Conservation (phyloP, 176 grass and related monocot species). For the Hyparrhenia diplandra region DNA sequence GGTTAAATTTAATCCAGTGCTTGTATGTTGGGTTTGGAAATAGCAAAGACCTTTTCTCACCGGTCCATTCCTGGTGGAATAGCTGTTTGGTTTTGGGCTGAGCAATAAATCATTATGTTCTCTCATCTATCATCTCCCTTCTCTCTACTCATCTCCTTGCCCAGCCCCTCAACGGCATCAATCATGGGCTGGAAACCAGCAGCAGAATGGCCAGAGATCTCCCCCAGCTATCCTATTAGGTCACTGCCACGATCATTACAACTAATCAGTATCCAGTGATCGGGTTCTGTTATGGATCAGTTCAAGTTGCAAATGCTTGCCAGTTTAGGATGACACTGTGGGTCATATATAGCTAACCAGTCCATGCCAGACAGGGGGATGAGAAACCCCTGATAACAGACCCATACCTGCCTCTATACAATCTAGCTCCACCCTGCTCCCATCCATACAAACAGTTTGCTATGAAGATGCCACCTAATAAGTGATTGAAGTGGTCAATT, state of each 20-base stretch:
- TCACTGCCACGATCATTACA: neutral
- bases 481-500: conserved; percentile 1
- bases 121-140: neutral
- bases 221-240: neutral
- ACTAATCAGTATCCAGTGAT: neutral
- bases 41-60: neutral
- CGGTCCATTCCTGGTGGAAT: neutral
- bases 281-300: neutral
- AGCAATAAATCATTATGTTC: neutral
- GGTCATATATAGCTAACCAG: neutral
- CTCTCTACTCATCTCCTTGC: neutral
- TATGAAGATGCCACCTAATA: neutral
- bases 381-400: neutral
- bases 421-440: neutral
- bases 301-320: neutral
- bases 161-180: neutral
- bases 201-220: neutral
- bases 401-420: neutral
- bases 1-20: neutral
- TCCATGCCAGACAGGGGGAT: neutral
- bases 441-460: neutral
- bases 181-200: neutral
- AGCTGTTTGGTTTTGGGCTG: neutral
- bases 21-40: neutral
- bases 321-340: neutral